Conservation (phyloP, 805 yeast species). For the Saturnispora serradocipensis region DNA sequence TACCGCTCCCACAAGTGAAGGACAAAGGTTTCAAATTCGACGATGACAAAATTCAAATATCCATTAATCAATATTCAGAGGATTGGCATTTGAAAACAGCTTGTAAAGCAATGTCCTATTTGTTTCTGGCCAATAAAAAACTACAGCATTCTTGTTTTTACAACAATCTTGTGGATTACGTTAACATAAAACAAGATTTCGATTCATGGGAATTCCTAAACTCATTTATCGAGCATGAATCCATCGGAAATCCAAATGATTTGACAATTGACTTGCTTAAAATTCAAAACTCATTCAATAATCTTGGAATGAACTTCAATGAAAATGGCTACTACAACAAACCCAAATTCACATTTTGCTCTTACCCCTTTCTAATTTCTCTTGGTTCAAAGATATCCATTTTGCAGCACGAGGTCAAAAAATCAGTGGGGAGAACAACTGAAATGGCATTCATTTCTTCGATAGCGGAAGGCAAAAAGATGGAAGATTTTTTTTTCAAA, state of each 20-base stretch:
- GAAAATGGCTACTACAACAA: slow-evolving; percentile 16
- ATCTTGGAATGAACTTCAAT: slow-evolving; percentile 29
- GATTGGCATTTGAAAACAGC: slow-evolving; percentile 79
- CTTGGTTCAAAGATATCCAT: slow-evolving; percentile 76
- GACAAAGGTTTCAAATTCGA: not conserved
- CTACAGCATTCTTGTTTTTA: slow-evolving; percentile 44
- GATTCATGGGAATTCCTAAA: slow-evolving; percentile 65
- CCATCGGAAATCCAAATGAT: slow-evolving; percentile 22
- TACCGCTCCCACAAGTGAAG: not conserved
- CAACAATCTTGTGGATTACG: slow-evolving; percentile 72
- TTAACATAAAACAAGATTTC: slow-evolving; percentile 70
- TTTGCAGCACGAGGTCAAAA: slow-evolving; percentile 70
- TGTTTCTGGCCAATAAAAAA: slow-evolving; percentile 44
- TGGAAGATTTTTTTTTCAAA: slow-evolving; percentile 58
- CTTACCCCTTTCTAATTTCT: slow-evolving; percentile 73
- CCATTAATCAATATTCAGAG: slow-evolving; percentile 53
- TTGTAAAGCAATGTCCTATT: slow-evolving; percentile 45
- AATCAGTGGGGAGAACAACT: slow-evolving; percentile 78
- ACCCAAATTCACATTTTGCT: slow-evolving; percentile 54
- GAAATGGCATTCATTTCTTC: slow-evolving; percentile 72
- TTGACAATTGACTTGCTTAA: slow-evolving; percentile 40
- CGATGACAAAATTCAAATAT: slow-evolving; percentile 29
- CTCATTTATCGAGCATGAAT: slow-evolving; percentile 17
- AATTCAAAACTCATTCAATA: slow-evolving; percentile 21
- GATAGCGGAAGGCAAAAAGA: slow-evolving; percentile 42